These are phyloP conservation scores for Venturia carpophila DNA, from an alignment of 2,329 filamentous ascomycete species.

Conservation along the genomic window DNA sequence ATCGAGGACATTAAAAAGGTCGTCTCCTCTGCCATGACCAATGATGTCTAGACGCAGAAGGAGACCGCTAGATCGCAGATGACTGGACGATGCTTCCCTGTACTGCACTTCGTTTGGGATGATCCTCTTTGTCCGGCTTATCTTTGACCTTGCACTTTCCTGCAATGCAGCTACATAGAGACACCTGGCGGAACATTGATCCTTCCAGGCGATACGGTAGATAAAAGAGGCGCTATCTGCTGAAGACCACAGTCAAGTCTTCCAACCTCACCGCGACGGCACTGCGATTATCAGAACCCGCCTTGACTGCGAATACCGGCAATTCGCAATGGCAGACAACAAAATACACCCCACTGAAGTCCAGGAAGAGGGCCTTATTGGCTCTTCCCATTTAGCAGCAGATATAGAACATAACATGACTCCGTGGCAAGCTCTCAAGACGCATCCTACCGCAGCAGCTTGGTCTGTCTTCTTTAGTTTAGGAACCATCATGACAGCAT, in stretches of 20 bases:
- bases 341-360: background rate
- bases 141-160: slow-evolving; percentile 5
- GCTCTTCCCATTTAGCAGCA: slow-evolving; percentile 23
- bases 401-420: slow-evolving; percentile 47
- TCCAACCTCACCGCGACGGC: background rate
- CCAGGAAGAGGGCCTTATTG: background rate
- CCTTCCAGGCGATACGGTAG: background rate
- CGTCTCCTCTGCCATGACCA: background rate
- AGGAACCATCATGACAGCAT: slow-evolving; percentile 86
- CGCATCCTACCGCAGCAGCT: slow-evolving; percentile 78
- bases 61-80: background rate
- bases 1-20: too few relatives aligned
- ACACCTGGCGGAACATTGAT: background rate
- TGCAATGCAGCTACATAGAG: background rate
- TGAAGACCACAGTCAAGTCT: background rate
- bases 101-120: background rate
- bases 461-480: slow-evolving; percentile 83
- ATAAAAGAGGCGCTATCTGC: background rate
- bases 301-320: too few relatives aligned
- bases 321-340: background rate
- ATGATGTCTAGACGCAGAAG: background rate
- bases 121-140: slow-evolving; percentile 2
- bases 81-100: background rate
- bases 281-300: background rate
- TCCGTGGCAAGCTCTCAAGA: slow-evolving; percentile 56